Evolutionary conservation across 2,329 filamentous ascomycete species (phyloP).

Genomic region (Cryphonectria naterciae): DNA sequence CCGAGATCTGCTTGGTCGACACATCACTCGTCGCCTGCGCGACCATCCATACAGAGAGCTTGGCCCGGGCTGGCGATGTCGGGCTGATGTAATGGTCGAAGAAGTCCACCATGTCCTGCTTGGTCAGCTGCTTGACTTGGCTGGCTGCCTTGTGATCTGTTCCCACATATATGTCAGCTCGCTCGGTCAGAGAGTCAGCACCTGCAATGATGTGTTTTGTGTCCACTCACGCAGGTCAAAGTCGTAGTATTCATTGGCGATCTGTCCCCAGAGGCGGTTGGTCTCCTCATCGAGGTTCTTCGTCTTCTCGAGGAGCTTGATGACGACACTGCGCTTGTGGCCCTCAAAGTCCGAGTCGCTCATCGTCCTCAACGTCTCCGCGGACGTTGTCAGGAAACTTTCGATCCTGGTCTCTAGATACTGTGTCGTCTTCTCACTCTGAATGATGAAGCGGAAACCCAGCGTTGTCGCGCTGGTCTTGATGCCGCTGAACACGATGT

Average conservation of each 20-base stretch:
- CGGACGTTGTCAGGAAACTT: conserved; percentile 74
- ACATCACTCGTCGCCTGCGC: conserved; percentile 66
- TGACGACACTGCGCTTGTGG: conserved; percentile 87
- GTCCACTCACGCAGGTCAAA: conserved; percentile 75
- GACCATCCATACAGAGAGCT: conserved; percentile 80
- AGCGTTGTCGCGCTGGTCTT: conserved; percentile 75
- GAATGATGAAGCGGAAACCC: conserved; percentile 87
- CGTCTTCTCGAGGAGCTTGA: conserved; percentile 84
- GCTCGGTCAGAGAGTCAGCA: not conserved
- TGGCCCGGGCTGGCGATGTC: conserved; percentile 73
- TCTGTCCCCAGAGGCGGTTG: conserved; percentile 80
- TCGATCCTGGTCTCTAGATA: conserved; percentile 91
- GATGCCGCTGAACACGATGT: conserved; percentile 87
- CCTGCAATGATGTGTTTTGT: not conserved
- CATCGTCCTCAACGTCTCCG: conserved; percentile 73
- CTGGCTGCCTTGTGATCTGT: conserved; percentile 52
- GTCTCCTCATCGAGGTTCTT: conserved; percentile 91
- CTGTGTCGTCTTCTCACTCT: conserved; percentile 83
- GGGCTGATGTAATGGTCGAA: conserved; percentile 78
- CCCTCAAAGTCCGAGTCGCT: conserved; percentile 81
- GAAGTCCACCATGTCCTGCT: conserved; percentile 79
- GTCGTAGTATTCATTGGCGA: conserved; percentile 84
- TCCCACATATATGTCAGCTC: conserved; percentile 4
- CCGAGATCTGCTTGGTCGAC: conserved; percentile 46
- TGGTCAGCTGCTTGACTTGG: conserved; percentile 73